A percentile compares a stretch with the other conserved stretches of the same genome.
phyloP scores from a whole-genome alignment of 257 asterid genomes.

The Euphrasia confusa region DNA sequence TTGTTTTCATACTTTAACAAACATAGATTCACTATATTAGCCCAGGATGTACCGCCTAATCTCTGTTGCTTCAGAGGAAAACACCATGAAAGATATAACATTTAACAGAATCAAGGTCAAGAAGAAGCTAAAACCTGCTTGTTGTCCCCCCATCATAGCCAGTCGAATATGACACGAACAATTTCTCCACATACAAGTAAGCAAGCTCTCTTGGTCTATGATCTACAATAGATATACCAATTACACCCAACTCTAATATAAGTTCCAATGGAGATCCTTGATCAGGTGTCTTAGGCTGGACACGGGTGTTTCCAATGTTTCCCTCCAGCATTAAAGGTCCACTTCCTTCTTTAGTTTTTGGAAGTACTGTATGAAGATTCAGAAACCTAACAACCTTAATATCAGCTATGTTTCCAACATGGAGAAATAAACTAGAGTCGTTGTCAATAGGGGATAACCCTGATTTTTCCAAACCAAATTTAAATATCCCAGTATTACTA shows the following conservation, averaged over 20 bases:
- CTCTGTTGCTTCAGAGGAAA: not conserved
- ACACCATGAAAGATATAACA: slow-evolving; percentile 13
- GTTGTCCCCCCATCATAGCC: slow-evolving; percentile 96
- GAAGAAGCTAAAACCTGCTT: slow-evolving; percentile 59
- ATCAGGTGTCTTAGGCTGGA: slow-evolving; percentile 53
- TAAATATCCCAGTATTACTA: slow-evolving; percentile 36
- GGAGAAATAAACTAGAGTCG: slow-evolving; percentile 52
- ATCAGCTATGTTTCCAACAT: slow-evolving; percentile 58
- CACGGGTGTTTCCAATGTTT: slow-evolving; percentile 46
- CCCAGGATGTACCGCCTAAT: too few relatives aligned
- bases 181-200: slow-evolving; percentile 86
- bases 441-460: slow-evolving; percentile 56
- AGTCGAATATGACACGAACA: slow-evolving; percentile 72
- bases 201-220: slow-evolving; percentile 87
- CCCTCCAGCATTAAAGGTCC: slow-evolving; percentile 38
- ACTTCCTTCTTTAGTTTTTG: slow-evolving; percentile 41
- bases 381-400: slow-evolving; percentile 73
- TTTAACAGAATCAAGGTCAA: slow-evolving; percentile 17
- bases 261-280: slow-evolving; percentile 77
- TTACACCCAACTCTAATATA: slow-evolving; percentile 78
- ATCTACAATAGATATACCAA: slow-evolving; percentile 83
- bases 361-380: slow-evolving; percentile 32
- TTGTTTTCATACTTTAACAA: too few relatives aligned
- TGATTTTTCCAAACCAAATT: slow-evolving; percentile 52
- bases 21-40: too few relatives aligned